These are phyloP conservation scores for Plantago lanceolata DNA, from an alignment of 305 asterid genomes.

Conservation along the genomic window DNA sequence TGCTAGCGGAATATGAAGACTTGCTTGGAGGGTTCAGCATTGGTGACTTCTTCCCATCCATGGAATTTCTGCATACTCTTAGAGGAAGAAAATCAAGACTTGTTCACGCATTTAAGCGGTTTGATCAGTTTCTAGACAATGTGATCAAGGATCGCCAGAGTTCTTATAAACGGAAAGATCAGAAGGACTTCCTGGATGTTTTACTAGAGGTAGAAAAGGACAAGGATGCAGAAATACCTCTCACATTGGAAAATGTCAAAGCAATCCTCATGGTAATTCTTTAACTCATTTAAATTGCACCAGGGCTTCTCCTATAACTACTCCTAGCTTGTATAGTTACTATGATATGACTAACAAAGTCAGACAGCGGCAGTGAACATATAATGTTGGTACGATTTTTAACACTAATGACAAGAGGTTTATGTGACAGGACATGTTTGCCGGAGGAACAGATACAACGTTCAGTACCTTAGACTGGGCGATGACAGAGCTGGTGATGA, in stretches of 20 bases:
- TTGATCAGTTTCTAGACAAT: constrained; percentile 39
- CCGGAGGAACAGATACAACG: constrained; percentile 46
- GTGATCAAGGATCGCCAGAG: constrained; percentile 36
- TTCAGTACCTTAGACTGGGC: constrained; percentile 42
- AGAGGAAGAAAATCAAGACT: constrained; percentile 44
- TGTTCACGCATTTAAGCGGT: constrained; percentile 30
- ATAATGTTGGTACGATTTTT: background rate
- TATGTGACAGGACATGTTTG: constrained; percentile 40
- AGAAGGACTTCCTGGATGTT: constrained; percentile 55
- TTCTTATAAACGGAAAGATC: constrained; percentile 14
- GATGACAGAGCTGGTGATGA: constrained; percentile 40
- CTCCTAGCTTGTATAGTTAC: too few relatives aligned
- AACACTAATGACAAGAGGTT: background rate
- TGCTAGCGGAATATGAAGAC: constrained; percentile 50
- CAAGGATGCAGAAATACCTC: constrained; percentile 34
- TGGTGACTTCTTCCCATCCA: constrained; percentile 60
- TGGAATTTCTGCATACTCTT: constrained; percentile 47
- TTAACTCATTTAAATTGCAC: background rate
- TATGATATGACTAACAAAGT: too few relatives aligned
- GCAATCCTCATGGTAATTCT: constrained; percentile 50
- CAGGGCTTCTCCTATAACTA: too few relatives aligned
- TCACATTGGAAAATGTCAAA: constrained; percentile 58
- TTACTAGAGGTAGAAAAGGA: constrained; percentile 37
- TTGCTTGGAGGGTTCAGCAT: constrained; percentile 51
- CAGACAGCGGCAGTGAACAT: too few relatives aligned